Evolutionary conservation across 2,329 filamentous ascomycete species (phyloP).

Genomic region (Fusarium euwallaceae): DNA sequence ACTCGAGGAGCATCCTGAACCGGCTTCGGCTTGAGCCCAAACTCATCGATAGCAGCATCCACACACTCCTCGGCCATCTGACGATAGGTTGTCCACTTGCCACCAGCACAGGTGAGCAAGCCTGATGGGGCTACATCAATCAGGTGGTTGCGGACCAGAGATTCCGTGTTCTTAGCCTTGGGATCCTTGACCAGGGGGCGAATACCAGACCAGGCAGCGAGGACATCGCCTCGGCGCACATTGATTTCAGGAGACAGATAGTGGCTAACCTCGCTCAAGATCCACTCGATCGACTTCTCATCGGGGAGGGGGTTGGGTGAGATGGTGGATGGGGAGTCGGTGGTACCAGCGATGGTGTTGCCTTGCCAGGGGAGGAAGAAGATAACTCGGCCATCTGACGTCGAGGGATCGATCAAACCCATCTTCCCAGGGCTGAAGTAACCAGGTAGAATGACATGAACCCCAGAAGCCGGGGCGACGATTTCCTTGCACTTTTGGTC

Average conservation of each 20-base stretch:
- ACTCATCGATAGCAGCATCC: constrained; percentile 80
- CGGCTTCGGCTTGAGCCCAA: constrained; percentile 70
- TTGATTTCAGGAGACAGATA: constrained; percentile 89
- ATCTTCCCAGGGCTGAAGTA: constrained; percentile 89
- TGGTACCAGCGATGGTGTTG: constrained; percentile 91
- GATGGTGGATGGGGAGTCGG: constrained; percentile 82
- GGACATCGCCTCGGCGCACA: constrained; percentile 86
- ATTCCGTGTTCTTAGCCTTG: constrained; percentile 87
- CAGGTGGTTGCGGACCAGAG: constrained; percentile 88
- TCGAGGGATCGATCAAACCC: constrained; percentile 88
- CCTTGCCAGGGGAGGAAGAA: constrained; percentile 96
- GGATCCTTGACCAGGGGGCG: constrained; percentile 88
- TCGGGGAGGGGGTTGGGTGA: constrained; percentile 80
- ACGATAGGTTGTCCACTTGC: constrained; percentile 94
- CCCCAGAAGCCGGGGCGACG: constrained; percentile 86
- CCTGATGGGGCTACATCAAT: constrained; percentile 84
- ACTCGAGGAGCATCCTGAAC: constrained; percentile 74
- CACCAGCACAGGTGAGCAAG: constrained; percentile 86
- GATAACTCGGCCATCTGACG: constrained; percentile 89
- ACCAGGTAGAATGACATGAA: constrained; percentile 87
- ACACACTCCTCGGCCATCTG: constrained; percentile 94
- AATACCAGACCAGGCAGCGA: constrained; percentile 91
- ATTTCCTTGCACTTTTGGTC: constrained; percentile 80
- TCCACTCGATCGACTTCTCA: constrained; percentile 90
- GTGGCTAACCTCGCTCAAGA: constrained; percentile 83